Conservation (phyloP, 345 rosid genomes). For the Stellera chamaejasme region DNA sequence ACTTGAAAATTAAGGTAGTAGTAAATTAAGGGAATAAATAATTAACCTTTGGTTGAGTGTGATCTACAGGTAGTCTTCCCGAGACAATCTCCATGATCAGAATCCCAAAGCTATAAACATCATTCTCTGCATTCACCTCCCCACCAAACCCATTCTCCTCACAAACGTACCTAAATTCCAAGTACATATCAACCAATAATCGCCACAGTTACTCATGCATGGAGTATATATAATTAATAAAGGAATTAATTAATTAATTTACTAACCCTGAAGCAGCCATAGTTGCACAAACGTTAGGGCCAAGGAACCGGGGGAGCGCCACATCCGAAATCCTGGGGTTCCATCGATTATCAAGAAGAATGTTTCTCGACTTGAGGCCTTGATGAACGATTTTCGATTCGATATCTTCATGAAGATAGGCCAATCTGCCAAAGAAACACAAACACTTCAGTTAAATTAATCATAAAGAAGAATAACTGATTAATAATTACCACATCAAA, state of each 20-base stretch:
- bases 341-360: constrained; percentile 70
- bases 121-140: constrained; percentile 28
- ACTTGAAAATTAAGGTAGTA: neutral
- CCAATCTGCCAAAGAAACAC: constrained; percentile 34
- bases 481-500: too few relatives aligned
- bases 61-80: constrained; percentile 45
- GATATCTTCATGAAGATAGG: constrained; percentile 67
- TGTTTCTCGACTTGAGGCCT: constrained; percentile 51
- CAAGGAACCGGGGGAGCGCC: constrained; percentile 29
- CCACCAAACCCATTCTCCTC: constrained; percentile 19
- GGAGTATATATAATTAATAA: neutral
- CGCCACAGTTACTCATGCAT: too few relatives aligned
- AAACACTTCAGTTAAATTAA: neutral
- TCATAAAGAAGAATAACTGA: neutral
- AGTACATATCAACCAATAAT: neutral
- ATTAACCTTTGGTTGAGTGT: constrained; percentile 39
- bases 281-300: constrained; percentile 9
- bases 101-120: constrained; percentile 60
- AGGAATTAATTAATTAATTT: neutral
- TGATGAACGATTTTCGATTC: constrained; percentile 55
- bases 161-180: constrained; percentile 25
- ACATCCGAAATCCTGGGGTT: constrained; percentile 60
- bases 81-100: constrained; percentile 70
- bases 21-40: constrained; percentile 5
- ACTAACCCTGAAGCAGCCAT: constrained; percentile 19